Evolutionary conservation across 805 yeast species (phyloP).

Genomic region (Candida orba): DNA sequence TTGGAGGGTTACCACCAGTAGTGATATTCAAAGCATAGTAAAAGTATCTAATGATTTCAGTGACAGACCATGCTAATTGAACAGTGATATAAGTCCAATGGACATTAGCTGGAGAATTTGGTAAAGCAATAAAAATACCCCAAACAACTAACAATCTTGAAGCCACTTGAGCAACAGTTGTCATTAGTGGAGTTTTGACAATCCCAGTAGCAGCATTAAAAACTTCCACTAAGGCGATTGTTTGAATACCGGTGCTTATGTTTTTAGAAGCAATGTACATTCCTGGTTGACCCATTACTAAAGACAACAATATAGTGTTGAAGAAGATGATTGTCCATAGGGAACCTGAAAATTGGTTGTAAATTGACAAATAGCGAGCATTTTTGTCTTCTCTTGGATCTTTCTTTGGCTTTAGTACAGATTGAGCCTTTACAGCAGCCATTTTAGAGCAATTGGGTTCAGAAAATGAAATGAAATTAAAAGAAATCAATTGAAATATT

Average conservation of each 20-base stretch:
- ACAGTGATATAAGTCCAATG: constrained; percentile 60
- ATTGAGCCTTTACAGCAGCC: not conserved
- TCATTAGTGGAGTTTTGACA: constrained; percentile 78
- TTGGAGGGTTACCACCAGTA: constrained; percentile 46
- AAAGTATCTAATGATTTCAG: constrained; percentile 87
- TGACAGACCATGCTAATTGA: constrained; percentile 81
- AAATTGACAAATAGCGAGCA: constrained; percentile 30
- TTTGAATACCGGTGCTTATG: constrained; percentile 61
- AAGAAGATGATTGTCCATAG: constrained; percentile 47
- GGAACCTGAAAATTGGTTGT: constrained; percentile 46
- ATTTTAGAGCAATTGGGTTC: not conserved
- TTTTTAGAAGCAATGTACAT: constrained; percentile 53
- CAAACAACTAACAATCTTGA: constrained; percentile 77
- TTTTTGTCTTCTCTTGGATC: constrained; percentile 3
- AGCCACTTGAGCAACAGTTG: constrained; percentile 81
- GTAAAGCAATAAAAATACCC: constrained; percentile 75
- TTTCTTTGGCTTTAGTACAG: not conserved
- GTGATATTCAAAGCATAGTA: constrained; percentile 70
- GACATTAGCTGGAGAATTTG: constrained; percentile 56
- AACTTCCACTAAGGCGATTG: constrained; percentile 74
- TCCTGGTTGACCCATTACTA: constrained; percentile 54
- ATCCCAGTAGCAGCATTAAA: constrained; percentile 70
- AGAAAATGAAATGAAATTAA: not conserved
- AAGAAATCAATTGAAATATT: not conserved
- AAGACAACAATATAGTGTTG: constrained; percentile 33